A percentile compares a stretch with the other conserved stretches of the same genome.
Conservation (phyloP, 352 stramenopile genomes). For the Pythium apleroticum region DNA sequence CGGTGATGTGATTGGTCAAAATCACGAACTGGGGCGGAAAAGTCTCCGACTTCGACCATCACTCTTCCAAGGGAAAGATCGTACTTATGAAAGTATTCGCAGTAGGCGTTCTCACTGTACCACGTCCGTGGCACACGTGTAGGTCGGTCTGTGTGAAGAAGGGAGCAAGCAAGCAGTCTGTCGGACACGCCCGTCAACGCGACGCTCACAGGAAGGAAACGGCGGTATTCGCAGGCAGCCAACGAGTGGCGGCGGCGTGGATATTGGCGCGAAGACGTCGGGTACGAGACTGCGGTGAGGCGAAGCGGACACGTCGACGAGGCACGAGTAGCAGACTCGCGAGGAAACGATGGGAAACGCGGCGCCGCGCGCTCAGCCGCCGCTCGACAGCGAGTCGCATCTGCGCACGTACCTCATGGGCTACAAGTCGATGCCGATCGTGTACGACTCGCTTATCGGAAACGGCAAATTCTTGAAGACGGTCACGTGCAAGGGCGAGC, state of each 20-base stretch:
- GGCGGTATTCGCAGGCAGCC: neutral
- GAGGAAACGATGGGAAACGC: conserved; percentile 70
- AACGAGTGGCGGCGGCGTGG: neutral
- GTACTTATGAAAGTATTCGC: neutral
- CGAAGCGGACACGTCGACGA: neutral
- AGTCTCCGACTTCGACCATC: conserved; percentile 12
- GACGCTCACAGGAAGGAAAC: neutral
- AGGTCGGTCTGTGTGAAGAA: neutral
- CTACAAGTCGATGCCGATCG: conserved; percentile 87
- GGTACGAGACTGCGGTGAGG: neutral
- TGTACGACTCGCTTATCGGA: conserved; percentile 83
- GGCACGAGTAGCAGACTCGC: neutral
- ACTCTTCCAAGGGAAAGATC: neutral
- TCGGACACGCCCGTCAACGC: neutral
- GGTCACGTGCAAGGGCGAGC: conserved; percentile 85
- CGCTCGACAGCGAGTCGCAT: conserved; percentile 81
- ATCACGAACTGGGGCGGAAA: conserved; percentile 9
- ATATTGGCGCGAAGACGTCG: neutral
- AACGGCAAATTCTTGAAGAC: conserved; percentile 91
- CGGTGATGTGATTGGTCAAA: conserved; percentile 23
- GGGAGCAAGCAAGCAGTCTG: conserved; percentile 3
- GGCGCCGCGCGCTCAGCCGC: conserved; percentile 73
- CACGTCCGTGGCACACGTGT: conserved; percentile 5
- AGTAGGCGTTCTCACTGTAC: neutral
- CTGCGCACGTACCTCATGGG: conserved; percentile 89